Evolutionary conservation across 768 basidiomycete genomes (phyloP), one percentile per base, ranked within the genome.

Genomic region (Crucibulum laeve): DNA sequence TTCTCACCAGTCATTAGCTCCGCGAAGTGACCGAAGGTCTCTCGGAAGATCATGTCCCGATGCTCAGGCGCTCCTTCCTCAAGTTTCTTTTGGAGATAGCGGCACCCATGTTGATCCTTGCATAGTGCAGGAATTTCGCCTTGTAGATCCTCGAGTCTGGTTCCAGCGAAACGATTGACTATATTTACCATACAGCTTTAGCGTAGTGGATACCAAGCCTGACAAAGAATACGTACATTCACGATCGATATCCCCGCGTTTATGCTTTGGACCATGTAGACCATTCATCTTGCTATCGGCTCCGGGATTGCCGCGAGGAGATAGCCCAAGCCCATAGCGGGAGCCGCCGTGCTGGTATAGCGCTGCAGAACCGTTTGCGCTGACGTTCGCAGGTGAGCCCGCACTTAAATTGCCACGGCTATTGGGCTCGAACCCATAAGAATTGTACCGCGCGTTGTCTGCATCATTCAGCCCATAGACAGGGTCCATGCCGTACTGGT

Each of bases 101-200:
- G 82, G 59, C 96, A 99, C 2, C 96, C 96, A 63, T 98, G 95
- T 64, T 99, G 96, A 64, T 99, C 96, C 63, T 98, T 98, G 80
- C 96, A 98, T 14, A 99, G 67, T 1, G 80, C 73, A 11, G 92
- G 82, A 47, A 99, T 95, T 64, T 99, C 95, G 46, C 95, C 95
- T 52, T 88, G 85, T 18, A 99, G 70, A 56, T 99, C 96, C 59
- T 99, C 96, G 42, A 99, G 73, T 33, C 93, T 84, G 23, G 92
- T 94, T 5, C 95, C 95, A 23, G 95, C 86, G 60, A 97, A 99
- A 4, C 96, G 86, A 69, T 99, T 99, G 65, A 94, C 93, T 93
- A 42, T 6, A 7, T 10, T 6, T 6, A 18, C 8, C 18, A 36
- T 10, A 6, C 35, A 8, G 8, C 18, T 10, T 36, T 10, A 18